Conservation (phyloP, 1,139 yeast genomes). For the Yamadazyma kanchanaburiensis region DNA sequence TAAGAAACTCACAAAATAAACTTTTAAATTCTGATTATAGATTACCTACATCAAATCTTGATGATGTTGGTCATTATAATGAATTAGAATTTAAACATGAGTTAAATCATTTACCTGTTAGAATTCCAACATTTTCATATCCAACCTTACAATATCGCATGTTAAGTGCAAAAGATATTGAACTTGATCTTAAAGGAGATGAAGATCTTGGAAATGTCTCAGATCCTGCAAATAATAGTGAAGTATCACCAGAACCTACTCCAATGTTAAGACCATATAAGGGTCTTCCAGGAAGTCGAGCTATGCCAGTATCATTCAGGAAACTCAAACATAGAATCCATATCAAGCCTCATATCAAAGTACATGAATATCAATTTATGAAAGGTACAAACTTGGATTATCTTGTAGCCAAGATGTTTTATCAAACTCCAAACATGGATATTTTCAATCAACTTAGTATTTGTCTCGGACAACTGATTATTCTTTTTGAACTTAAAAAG, state of each 20-base stretch:
- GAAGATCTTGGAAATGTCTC: slow-evolving; percentile 1
- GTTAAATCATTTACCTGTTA: slow-evolving; percentile 19
- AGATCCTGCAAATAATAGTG: slow-evolving; percentile 2
- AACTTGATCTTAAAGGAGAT: slow-evolving; percentile 4
- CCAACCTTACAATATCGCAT: slow-evolving; percentile 19
- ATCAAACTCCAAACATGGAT: slow-evolving; percentile 3
- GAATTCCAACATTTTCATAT: slow-evolving; percentile 20
- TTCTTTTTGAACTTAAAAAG: slow-evolving; percentile 12
- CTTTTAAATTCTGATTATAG: slow-evolving; percentile 24
- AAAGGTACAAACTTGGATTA: slow-evolving; percentile 11
- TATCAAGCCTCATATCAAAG: slow-evolving; percentile 4
- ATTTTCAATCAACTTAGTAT: slow-evolving; percentile 11
- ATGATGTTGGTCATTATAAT: slow-evolving; percentile 4
- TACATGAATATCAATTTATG: slow-evolving; percentile 12
- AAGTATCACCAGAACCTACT: slow-evolving; percentile 1
- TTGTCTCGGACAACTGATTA: slow-evolving; percentile 18
- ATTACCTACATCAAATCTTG: slow-evolving; percentile 22
- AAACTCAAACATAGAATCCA: slow-evolving; percentile 4
- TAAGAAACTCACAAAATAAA: slow-evolving; percentile 28
- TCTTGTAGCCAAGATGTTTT: slow-evolving; percentile 4
- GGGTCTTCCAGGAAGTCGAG: background rate
- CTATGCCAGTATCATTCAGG: slow-evolving; percentile 2
- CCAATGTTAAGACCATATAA: background rate
- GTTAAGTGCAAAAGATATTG: slow-evolving; percentile 4
- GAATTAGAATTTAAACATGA: slow-evolving; percentile 25